Evolutionary conservation across 2,329 filamentous ascomycete species (phyloP), one percentile per base, ranked within the genome.

Genomic region (Xylariaceae sp.): DNA sequence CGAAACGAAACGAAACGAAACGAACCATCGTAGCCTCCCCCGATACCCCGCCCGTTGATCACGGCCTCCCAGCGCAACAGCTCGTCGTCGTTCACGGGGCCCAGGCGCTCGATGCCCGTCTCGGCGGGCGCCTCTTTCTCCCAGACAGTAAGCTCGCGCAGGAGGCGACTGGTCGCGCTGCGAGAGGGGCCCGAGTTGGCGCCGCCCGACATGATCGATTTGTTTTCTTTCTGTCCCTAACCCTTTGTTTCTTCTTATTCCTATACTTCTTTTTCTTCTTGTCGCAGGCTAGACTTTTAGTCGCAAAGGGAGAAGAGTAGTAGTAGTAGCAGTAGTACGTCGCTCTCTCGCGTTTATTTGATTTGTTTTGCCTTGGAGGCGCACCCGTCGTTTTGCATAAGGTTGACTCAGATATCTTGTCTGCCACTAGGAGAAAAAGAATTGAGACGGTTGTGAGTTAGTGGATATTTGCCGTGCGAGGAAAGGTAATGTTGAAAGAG

Each of bases 11-110:
- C 26, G 33, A 20, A 37, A 33, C 47, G 2, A 18, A 23, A 35
- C 30, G 44, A 61, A 84, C 82, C 76, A 56, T 85, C 81, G 55
- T 85, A 85, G 8, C 82, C 82, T 24, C 66, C 69, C 1, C 81
- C 81, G 18, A 85, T 67, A 15, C 77, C 82, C 51, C 73, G 70
- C n/a, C 82, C 83, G 61, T 82, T 83, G 49, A 87, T 76, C 46
- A 86, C 81, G 23, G 82, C 78, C 69, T 84, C 77, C 81, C 84
- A 85, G 42, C 69, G 69, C 57, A 85, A 72, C 49, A 87, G 69
- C 64, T 83, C 77, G n/a, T 76, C 77, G 55, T 83, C 81, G 58
- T 67, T 68, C 30, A 77, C 73, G 18, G 83, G 81, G 0, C 81
- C 81, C 4, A 86, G 78, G 10, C 83, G 76, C 72, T 85, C 81